Percentiles rank a stretch among this genome's conserved stretches.
Evolutionary conservation across 2,329 filamentous ascomycete genomes (phyloP).

Genomic region (Rhynchosporium secalis): DNA sequence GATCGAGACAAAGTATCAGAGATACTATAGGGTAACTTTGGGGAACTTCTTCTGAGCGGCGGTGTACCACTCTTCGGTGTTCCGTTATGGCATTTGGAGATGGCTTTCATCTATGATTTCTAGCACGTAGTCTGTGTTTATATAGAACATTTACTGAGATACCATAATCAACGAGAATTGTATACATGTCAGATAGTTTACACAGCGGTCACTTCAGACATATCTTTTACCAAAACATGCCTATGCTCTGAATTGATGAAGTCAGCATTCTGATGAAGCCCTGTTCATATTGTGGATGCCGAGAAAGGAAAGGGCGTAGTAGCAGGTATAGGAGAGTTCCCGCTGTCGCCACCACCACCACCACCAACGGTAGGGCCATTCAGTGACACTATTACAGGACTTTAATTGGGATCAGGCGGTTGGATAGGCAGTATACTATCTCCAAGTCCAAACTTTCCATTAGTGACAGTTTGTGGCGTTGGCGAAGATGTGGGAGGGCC

Average conservation of each 20-base stretch:
- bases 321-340: neutral
- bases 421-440: neutral
- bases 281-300: too few species aligned
- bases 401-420: neutral
- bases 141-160: too few species aligned
- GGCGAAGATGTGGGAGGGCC: neutral
- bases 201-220: too few species aligned
- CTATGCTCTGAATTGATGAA: too few species aligned
- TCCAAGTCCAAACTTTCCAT: neutral
- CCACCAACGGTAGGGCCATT: neutral
- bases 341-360: neutral
- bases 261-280: too few species aligned
- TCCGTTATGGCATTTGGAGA: neutral
- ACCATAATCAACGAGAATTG: too few species aligned
- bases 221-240: too few species aligned
- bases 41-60: slow-evolving; percentile 33
- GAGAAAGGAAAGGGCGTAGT: neutral
- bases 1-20: slow-evolving; percentile 23
- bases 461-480: neutral
- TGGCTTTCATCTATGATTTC: neutral
- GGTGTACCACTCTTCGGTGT: neutral
- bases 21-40: slow-evolving; percentile 30
- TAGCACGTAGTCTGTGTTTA: slow-evolving; percentile 48
- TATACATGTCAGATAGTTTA: too few species aligned
- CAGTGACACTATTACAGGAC: neutral